Percentiles rank a stretch among this genome's conserved stretches.
phyloP scores from a whole-genome alignment of 441 rosid genomes.

The Arabidopsis hybrid region DNA sequence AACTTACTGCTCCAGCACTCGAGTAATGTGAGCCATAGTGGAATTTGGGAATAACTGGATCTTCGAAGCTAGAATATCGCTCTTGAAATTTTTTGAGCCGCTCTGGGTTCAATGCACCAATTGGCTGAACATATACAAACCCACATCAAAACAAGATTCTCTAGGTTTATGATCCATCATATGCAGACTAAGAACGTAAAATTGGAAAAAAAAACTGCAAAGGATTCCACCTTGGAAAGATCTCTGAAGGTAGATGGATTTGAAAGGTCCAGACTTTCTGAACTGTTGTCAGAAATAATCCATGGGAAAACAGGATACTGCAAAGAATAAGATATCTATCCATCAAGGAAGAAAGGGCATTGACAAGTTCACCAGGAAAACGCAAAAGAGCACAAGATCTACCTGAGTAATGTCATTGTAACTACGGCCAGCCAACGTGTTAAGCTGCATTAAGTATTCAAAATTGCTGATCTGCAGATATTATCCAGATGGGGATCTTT shows the following conservation, averaged over 20 bases:
- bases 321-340: conserved; percentile 44
- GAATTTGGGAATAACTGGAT: conserved; percentile 98
- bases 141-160: conserved; percentile 42
- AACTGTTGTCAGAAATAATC: conserved; percentile 90
- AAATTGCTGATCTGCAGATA: conserved; percentile 97
- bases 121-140: conserved; percentile 75
- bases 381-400: conserved; percentile 37
- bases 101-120: conserved; percentile 93
- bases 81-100: conserved; percentile 92
- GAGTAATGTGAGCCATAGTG: conserved; percentile 99
- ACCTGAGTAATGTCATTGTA: conserved; percentile 99
- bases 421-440: conserved; percentile 99
- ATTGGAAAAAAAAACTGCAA: conserved; percentile 48
- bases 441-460: conserved; percentile 97
- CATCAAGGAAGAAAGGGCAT: conserved; percentile 14
- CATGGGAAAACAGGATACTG: conserved; percentile 99
- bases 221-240: conserved; percentile 87
- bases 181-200: conserved; percentile 25
- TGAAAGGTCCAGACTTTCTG: conserved; percentile 82
- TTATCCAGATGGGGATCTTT: conserved; percentile 34
- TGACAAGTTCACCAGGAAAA: conserved; percentile 21
- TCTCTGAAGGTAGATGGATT: conserved; percentile 92
- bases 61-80: conserved; percentile 98
- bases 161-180: conserved; percentile 27
- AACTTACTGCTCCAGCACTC: conserved; percentile 95